phyloP scores from a whole-genome alignment of 2,329 filamentous ascomycete species.

The Fusarium sp. region DNA sequence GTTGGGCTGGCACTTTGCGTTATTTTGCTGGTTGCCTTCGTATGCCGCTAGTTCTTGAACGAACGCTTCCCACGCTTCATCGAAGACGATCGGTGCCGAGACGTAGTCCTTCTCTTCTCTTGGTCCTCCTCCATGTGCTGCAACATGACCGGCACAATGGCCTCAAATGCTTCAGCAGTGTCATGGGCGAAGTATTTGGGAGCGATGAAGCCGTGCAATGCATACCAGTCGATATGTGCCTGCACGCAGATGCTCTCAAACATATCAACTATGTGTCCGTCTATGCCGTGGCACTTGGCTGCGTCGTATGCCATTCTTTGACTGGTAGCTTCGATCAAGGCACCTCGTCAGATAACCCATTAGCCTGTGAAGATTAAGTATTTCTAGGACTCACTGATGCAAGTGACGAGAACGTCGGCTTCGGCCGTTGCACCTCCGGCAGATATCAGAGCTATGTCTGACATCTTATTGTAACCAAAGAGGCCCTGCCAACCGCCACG shows the following conservation, averaged over 20 bases:
- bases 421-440: constrained; percentile 8
- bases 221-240: neutral
- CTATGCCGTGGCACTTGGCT: neutral
- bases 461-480: constrained; percentile 13
- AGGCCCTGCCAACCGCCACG: constrained; percentile 15
- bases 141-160: neutral
- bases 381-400: constrained; percentile 4
- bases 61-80: neutral
- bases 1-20: no score
- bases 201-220: neutral
- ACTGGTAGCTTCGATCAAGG: neutral
- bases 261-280: neutral
- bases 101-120: neutral
- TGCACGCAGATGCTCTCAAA: neutral
- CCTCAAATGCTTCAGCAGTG: neutral
- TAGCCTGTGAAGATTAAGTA: neutral
- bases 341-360: neutral
- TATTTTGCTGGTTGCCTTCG: no score
- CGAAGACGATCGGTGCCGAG: neutral
- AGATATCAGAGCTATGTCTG: constrained; percentile 9
- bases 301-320: constrained; percentile 19
- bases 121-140: neutral
- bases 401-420: constrained; percentile 14
- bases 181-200: neutral
- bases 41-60: neutral